Evolutionary conservation across 2,329 filamentous ascomycete genomes (phyloP), one percentile per base, ranked within the genome.

Genomic region (Cryphonectria naterciae): DNA sequence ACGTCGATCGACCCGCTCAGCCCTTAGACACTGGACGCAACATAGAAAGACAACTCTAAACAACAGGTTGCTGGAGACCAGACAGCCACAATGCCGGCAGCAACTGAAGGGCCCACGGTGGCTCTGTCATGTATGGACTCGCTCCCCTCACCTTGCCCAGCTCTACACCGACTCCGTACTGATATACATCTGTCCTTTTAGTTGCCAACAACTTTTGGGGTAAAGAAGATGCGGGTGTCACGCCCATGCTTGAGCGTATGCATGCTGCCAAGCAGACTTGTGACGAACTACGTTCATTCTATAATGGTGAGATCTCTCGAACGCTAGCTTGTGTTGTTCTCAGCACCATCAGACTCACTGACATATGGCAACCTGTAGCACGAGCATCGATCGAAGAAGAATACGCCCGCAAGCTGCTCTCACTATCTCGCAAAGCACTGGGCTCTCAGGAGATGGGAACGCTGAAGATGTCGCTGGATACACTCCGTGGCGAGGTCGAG

Each of bases 121-220:
- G 54, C 70, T 66, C 72, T 73, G 62, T 73, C 72, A 28, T 73
- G 72, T 73, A 73, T 70, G 70, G 28, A 66, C 35, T 62, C n/a
- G 22, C n/a, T 62, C 52, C 54, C 43, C 54, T 52, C 41, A 28
- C 15, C 17, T 65, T 66, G 43, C 52, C 25, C 37, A 35, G 6
- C 35, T 66, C 56, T 65, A 65, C n/a, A 25, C 46, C 19, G 19
- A n/a, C 25, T 25, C n/a, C 25, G 43, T 61, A 70, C 69, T 73
- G 61, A 71, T 52, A 58, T 32, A 28, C 11, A n/a, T 37, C 25
- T 56, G 35, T 62, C n/a, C 65, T 60, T 68, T 11, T 75, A 95
- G 95, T 99, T 84, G 95, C 96, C 78, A 99, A 99, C 85, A 99
- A 99, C 81, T 99, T 99, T 82, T 99, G 96, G 96, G 96, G 96